Evolutionary conservation across 2,329 filamentous ascomycete genomes (phyloP).

Genomic region (Orbilia brochopaga): DNA sequence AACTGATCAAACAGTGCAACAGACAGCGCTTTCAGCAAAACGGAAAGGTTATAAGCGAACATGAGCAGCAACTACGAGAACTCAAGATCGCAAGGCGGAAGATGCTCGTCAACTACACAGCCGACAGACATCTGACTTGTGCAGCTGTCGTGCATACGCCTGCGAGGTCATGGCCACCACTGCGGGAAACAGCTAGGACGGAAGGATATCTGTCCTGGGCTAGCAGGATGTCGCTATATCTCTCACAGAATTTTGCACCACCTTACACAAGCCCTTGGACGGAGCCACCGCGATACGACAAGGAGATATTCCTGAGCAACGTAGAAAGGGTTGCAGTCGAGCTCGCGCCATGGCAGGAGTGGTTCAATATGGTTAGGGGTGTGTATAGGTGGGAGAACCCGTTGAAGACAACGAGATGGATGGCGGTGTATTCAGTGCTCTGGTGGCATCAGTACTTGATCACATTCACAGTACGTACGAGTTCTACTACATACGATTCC

Average conservation of each 20-base stretch:
- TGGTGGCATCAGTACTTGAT: conserved; percentile 32
- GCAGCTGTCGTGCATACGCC: conserved; percentile 20
- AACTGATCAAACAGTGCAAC: conserved; percentile 26
- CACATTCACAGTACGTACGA: conserved; percentile 15
- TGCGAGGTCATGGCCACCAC: conserved; percentile 1
- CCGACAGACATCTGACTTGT: conserved; percentile 34
- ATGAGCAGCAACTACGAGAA: conserved; percentile 22
- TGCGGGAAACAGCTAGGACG: conserved; percentile 21
- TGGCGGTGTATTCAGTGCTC: conserved; percentile 22
- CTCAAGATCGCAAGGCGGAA: conserved; percentile 32
- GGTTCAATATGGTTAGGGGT: conserved; percentile 18
- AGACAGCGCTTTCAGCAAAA: conserved; percentile 26
- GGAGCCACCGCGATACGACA: conserved; percentile 26
- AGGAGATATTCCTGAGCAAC: conserved; percentile 16
- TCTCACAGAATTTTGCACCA: conserved; percentile 29
- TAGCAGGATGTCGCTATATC: conserved; percentile 29
- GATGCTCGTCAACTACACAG: conserved; percentile 40
- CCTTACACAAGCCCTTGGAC: conserved; percentile 34
- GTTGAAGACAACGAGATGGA: conserved; percentile 27
- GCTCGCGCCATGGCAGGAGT: conserved; percentile 34
- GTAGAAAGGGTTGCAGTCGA: conserved; percentile 33
- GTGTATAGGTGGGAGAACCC: conserved; percentile 45
- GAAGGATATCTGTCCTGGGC: conserved; percentile 20
- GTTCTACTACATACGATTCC: not conserved
- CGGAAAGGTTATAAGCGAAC: conserved; percentile 28